Conservation (phyloP, 225 moss, liverwort and hornwort genomes). For the Physcomitrium patens region DNA sequence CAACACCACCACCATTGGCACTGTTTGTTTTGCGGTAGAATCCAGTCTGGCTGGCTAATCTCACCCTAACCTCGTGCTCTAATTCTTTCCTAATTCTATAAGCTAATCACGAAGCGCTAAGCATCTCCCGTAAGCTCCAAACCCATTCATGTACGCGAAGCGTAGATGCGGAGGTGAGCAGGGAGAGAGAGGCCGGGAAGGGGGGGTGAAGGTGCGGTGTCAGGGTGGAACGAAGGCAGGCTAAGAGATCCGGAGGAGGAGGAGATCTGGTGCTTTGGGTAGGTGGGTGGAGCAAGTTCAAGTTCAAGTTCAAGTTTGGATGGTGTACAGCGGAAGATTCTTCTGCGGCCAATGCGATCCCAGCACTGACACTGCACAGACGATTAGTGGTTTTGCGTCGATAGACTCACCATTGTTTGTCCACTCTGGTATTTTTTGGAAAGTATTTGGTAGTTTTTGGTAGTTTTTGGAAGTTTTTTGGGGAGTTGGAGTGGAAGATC, state of each 20-base stretch:
- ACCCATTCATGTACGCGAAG: no score
- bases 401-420: slow-evolving; percentile 26
- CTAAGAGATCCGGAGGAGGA: neutral
- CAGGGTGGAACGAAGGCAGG: slow-evolving; percentile 13
- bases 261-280: neutral
- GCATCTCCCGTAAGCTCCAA: no score
- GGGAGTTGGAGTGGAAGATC: slow-evolving; percentile 47
- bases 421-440: slow-evolving; percentile 24
- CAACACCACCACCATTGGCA: no score
- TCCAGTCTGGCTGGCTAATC: no score
- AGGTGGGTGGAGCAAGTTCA: neutral
- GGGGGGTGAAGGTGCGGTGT: slow-evolving; percentile 21
- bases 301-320: no score
- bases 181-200: neutral
- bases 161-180: neutral
- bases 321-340: slow-evolving; percentile 33
- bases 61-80: neutral
- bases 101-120: neutral
- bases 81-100: neutral
- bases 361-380: slow-evolving; percentile 32
- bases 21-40: no score
- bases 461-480: slow-evolving; percentile 33
- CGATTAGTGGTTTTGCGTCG: neutral
- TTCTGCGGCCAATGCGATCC: slow-evolving; percentile 23
- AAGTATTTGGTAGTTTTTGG: neutral